Evolutionary conservation across 148 eudicot genomes (phyloP).

Genomic region (Diospyros kaki): DNA sequence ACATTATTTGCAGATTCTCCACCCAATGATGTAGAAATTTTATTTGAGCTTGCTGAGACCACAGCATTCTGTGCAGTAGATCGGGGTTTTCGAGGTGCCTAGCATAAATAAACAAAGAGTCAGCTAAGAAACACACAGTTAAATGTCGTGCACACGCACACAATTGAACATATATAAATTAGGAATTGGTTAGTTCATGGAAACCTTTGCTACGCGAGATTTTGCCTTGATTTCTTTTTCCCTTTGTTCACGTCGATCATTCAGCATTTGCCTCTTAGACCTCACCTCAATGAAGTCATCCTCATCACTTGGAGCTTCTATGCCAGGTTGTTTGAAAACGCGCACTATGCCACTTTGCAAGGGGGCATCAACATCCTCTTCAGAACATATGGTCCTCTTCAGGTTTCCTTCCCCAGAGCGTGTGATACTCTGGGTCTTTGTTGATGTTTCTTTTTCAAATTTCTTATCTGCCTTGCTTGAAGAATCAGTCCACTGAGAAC

Average conservation of each 20-base stretch:
- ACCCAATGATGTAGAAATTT: slow-evolving; percentile 26
- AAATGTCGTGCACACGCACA: background rate
- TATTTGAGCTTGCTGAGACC: slow-evolving; percentile 27
- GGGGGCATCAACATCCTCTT: slow-evolving; percentile 85
- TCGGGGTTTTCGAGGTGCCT: slow-evolving; percentile 59
- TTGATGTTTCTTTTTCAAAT: slow-evolving; percentile 28
- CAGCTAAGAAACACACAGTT: slow-evolving; percentile 13
- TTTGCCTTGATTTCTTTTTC: slow-evolving; percentile 90
- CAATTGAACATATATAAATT: background rate
- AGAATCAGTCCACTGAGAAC: slow-evolving; percentile 31
- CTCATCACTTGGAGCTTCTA: slow-evolving; percentile 90
- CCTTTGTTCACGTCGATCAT: slow-evolving; percentile 94
- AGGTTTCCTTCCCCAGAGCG: slow-evolving; percentile 49
- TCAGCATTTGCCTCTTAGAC: slow-evolving; percentile 97
- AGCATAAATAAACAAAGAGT: slow-evolving; percentile 12
- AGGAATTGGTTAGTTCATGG: background rate
- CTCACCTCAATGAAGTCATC: slow-evolving; percentile 98
- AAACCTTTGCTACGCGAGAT: slow-evolving; percentile 64
- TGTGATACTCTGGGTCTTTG: slow-evolving; percentile 23
- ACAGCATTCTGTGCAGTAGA: slow-evolving; percentile 34
- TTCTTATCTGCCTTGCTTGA: slow-evolving; percentile 26
- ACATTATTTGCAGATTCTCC: slow-evolving; percentile 34
- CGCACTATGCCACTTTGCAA: slow-evolving; percentile 88
- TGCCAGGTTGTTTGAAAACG: slow-evolving; percentile 81
- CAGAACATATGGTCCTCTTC: slow-evolving; percentile 55